These are phyloP conservation scores for Leccinum subfulvum DNA, from an alignment of 1,284 basidiomycete genomes.

Conservation along the genomic window DNA sequence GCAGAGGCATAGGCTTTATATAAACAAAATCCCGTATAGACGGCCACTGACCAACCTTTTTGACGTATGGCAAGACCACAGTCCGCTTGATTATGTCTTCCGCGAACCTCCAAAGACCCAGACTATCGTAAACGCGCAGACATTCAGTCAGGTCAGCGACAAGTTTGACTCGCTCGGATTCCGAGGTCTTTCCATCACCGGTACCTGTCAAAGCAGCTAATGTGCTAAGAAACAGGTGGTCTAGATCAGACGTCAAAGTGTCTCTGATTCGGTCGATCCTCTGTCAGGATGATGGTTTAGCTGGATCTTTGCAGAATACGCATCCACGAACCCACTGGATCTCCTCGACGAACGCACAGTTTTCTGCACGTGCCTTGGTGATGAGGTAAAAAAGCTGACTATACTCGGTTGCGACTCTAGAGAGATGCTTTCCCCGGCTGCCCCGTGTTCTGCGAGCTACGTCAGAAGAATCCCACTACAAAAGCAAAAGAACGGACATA, in stretches of 20 bases:
- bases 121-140: constrained; percentile 77
- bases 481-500: constrained; percentile 17
- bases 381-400: constrained; percentile 90
- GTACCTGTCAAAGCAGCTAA: constrained; percentile 47
- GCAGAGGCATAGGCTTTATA: constrained; percentile 3
- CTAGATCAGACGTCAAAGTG: constrained; percentile 80
- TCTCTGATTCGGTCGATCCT: constrained; percentile 78
- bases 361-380: constrained; percentile 74
- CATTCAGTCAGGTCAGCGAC: constrained; percentile 73
- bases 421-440: constrained; percentile 79
- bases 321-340: constrained; percentile 78
- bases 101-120: constrained; percentile 81
- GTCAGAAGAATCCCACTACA: constrained; percentile 2
- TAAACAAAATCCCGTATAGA: not conserved
- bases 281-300: constrained; percentile 40
- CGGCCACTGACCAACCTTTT: constrained; percentile 61
- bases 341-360: constrained; percentile 76
- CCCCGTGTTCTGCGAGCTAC: constrained; percentile 46
- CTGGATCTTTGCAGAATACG: constrained; percentile 12
- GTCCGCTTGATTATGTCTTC: constrained; percentile 78
- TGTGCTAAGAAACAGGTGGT: constrained; percentile 69
- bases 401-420: constrained; percentile 86
- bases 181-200: constrained; percentile 46
- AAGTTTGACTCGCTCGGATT: constrained; percentile 64
- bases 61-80: constrained; percentile 72